These are phyloP conservation scores for Penicillium fuscoglaucum DNA, from an alignment of 2,329 filamentous ascomycete species.

Conservation along the genomic window DNA sequence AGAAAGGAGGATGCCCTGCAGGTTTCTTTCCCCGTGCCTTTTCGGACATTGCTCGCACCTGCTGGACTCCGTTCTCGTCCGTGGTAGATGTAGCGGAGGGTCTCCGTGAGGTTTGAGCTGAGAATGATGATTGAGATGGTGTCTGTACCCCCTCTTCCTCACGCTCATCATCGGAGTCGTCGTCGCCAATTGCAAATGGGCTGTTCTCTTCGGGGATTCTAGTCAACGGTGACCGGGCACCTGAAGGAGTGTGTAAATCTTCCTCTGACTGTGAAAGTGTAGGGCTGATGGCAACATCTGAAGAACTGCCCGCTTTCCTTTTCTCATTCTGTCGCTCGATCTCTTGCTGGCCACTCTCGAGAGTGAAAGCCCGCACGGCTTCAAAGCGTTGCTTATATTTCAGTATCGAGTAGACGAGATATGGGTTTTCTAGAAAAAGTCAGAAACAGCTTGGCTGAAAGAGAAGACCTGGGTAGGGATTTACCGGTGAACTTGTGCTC, in stretches of 20 bases:
- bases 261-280: slow-evolving; percentile 44
- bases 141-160: slow-evolving; percentile 62
- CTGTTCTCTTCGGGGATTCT: slow-evolving; percentile 75
- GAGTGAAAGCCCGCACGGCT: slow-evolving; percentile 78
- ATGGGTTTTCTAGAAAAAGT: slow-evolving; percentile 65
- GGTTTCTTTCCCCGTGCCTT: slow-evolving; percentile 97
- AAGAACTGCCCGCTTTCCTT: slow-evolving; percentile 60
- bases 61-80: slow-evolving; percentile 78
- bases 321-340: slow-evolving; percentile 75
- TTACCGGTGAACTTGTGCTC: slow-evolving; percentile 82
- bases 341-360: slow-evolving; percentile 89
- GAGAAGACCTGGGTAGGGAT: slow-evolving; percentile 30
- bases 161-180: slow-evolving; percentile 64
- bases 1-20: slow-evolving; percentile 76
- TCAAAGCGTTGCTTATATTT: slow-evolving; percentile 82
- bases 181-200: slow-evolving; percentile 81
- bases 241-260: slow-evolving; percentile 42
- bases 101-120: slow-evolving; percentile 57
- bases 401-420: slow-evolving; percentile 76
- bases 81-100: slow-evolving; percentile 67
- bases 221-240: slow-evolving; percentile 60
- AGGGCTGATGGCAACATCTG: slow-evolving; percentile 39
- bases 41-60: slow-evolving; percentile 90
- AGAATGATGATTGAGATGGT: slow-evolving; percentile 58
- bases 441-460: slow-evolving; percentile 16